These are phyloP conservation scores for Scenedesmus sp. DNA, from an alignment of 163 green algal genomes.

Conservation along the genomic window DNA sequence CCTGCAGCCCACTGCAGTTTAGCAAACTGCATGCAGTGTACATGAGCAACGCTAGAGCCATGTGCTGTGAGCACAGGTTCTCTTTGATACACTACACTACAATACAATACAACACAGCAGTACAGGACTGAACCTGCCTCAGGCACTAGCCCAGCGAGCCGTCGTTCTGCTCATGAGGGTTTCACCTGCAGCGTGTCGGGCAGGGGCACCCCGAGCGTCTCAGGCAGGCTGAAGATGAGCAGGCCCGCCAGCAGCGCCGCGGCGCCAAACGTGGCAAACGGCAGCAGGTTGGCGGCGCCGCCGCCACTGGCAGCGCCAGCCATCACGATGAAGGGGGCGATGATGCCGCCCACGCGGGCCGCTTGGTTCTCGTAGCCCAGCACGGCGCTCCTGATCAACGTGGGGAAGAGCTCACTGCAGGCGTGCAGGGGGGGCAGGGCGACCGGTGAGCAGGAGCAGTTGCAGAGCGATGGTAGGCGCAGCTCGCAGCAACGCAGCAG, in stretches of 20 bases:
- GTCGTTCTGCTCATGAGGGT: no score
- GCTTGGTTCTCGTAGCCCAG: conserved; percentile 65
- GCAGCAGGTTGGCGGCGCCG: conserved; percentile 41
- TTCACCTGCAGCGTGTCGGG: conserved; percentile 61
- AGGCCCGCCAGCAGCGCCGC: conserved; percentile 54
- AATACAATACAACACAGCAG: no score
- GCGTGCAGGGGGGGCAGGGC: neutral
- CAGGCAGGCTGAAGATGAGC: conserved; percentile 68
- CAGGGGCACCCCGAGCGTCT: conserved; percentile 65
- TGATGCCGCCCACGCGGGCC: conserved; percentile 60
- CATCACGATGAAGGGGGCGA: conserved; percentile 66
- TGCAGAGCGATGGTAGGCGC: no score
- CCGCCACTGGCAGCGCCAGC: conserved; percentile 32
- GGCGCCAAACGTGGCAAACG: conserved; percentile 64
- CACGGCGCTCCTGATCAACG: conserved; percentile 60
- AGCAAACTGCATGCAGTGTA: no score
- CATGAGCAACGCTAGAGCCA: no score
- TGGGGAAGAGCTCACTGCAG: conserved; percentile 54
- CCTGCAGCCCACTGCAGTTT: conserved; percentile 38
- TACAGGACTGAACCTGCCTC: no score
- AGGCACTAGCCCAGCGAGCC: no score
- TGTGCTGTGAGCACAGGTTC: no score
- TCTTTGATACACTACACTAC: conserved; percentile 20
- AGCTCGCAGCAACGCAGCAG: no score
- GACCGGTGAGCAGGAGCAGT: neutral